Evolutionary conservation across 805 yeast species (phyloP).

Genomic region (Citeromyces nyonsensis): DNA sequence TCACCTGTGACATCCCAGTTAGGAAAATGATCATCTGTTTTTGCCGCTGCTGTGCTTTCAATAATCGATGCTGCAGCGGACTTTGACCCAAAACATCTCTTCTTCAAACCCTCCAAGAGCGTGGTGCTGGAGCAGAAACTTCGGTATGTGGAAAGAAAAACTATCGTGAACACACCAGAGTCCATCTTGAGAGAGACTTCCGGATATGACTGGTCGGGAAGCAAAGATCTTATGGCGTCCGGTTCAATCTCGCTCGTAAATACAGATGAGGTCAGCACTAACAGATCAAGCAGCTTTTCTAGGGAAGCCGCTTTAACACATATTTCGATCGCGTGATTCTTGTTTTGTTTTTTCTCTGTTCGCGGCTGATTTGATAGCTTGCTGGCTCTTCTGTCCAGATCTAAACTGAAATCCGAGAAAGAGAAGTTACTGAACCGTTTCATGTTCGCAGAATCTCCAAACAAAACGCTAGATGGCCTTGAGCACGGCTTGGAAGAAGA

Average conservation of each 20-base stretch:
- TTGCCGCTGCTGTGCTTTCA: neutral
- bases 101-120: constrained; percentile 33
- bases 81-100: constrained; percentile 45
- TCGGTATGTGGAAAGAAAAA: constrained; percentile 56
- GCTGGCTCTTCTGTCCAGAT: constrained; percentile 3
- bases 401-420: constrained; percentile 15
- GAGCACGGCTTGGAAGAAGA: constrained; percentile 5
- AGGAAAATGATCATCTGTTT: constrained; percentile 17
- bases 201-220: constrained; percentile 9
- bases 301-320: constrained; percentile 47
- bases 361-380: neutral
- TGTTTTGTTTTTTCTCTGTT: neutral
- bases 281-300: constrained; percentile 63
- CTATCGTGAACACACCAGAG: constrained; percentile 44
- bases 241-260: constrained; percentile 27
- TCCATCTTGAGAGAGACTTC: constrained; percentile 34
- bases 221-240: constrained; percentile 24
- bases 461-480: constrained; percentile 16
- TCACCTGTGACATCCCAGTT: constrained; percentile 33
- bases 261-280: constrained; percentile 56
- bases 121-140: constrained; percentile 44
- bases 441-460: constrained; percentile 13
- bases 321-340: constrained; percentile 8
- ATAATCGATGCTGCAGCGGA: constrained; percentile 41
- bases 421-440: constrained; percentile 19